These are phyloP conservation scores for Canavalia gladiata DNA, from an alignment of 306 rosid genomes.

Conservation along the genomic window DNA sequence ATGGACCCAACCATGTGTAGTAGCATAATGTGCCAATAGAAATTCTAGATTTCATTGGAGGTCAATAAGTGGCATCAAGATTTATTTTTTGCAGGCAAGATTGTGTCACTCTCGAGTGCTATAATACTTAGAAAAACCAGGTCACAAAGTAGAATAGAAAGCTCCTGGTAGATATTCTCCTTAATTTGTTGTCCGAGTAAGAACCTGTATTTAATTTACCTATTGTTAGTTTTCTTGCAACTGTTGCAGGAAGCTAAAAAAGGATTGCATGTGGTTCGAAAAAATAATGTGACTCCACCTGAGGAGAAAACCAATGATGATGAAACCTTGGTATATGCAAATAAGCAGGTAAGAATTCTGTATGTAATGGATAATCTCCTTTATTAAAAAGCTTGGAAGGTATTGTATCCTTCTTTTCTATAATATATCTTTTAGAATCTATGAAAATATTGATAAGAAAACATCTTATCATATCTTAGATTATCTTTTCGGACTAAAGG, in stretches of 20 bases:
- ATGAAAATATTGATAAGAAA: no score
- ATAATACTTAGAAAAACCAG: constrained; percentile 6
- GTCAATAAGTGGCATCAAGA: constrained; percentile 14
- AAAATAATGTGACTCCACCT: constrained; percentile 63
- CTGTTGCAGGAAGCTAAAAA: constrained; percentile 77
- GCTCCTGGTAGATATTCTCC: background rate
- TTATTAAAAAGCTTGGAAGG: constrained; percentile 32
- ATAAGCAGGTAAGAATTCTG: constrained; percentile 76
- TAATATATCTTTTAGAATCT: background rate
- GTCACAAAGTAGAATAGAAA: background rate
- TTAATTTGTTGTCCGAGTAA: constrained; percentile 32
- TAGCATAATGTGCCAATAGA: background rate
- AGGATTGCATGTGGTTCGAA: constrained; percentile 77
- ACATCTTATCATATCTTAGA: no score
- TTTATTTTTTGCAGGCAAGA: constrained; percentile 6
- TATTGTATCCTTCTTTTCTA: background rate
- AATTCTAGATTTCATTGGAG: background rate
- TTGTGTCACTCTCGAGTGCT: background rate
- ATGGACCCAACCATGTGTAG: background rate
- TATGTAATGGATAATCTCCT: constrained; percentile 32
- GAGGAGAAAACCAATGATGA: constrained; percentile 84
- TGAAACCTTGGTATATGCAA: constrained; percentile 84
- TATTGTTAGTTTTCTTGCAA: constrained; percentile 46
- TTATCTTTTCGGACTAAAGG: no score
- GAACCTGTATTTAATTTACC: constrained; percentile 21